Percentiles rank a stretch among this genome's conserved stretches.
phyloP scores from a whole-genome alignment of 345 rosid genomes.

The Gossypium stocksii region DNA sequence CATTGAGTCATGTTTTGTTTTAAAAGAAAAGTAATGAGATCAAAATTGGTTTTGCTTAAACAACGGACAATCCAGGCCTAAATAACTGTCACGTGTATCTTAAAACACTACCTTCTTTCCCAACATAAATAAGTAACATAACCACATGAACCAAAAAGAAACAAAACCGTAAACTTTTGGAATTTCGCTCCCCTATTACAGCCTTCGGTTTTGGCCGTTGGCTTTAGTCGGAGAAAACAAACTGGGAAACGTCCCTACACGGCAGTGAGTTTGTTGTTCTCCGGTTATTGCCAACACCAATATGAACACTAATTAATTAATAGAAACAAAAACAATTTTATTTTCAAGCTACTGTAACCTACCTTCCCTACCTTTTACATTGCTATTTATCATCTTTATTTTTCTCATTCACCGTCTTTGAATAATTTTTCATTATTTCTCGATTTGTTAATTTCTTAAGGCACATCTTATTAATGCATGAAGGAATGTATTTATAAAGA shows the following conservation, averaged over 20 bases:
- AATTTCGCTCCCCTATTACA: conserved; percentile 6
- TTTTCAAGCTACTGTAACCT: not conserved
- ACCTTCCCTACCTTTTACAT: not conserved
- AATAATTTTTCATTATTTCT: not conserved
- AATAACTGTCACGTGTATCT: not conserved
- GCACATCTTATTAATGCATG: no score
- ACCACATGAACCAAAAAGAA: not conserved
- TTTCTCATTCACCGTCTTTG: not conserved
- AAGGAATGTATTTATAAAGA: no score
- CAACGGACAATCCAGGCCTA: not conserved
- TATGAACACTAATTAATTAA: not conserved
- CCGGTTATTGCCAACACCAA: conserved; percentile 22
- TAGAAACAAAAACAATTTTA: not conserved
- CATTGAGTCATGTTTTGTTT: no score
- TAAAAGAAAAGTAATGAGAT: not conserved
- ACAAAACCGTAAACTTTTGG: not conserved
- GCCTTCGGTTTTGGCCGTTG: conserved; percentile 29
- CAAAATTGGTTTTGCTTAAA: not conserved
- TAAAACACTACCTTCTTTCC: not conserved
- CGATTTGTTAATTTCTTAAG: no score
- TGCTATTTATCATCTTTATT: not conserved
- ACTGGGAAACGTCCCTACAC: not conserved
- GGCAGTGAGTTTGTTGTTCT: conserved; percentile 16
- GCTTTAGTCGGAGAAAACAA: conserved; percentile 31
- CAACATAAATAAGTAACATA: not conserved